Base-by-base conservation (phyloP, 495 filamentous ascomycete species). In the Neurospora tetraspora region DNA sequence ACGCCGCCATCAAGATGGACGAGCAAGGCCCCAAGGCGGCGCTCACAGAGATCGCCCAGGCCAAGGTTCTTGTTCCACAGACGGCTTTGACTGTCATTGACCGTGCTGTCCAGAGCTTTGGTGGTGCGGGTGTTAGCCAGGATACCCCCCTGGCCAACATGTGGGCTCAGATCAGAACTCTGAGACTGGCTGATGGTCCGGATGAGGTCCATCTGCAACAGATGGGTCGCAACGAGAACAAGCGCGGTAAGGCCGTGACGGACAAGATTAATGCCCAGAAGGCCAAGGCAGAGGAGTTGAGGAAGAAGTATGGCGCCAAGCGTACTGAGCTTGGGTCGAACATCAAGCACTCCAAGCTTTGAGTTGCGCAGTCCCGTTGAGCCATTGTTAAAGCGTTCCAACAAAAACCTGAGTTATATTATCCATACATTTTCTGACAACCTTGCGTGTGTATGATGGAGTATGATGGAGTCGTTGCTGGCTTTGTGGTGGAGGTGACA, bases 151-250 rank as follows among this genome's bases (percentile, higher is more conserved):
- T 97, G 70, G 93, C 94, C 34, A 89, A 88, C 76, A 88, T 94
- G 89, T 97, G 94, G 94, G 92, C 94, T 31, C 81, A 88, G 70
- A 91, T 93, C 76, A 85, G 94, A 39, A 97, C 94, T 2, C 79
- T 97, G 75, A 85, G 93, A 71, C 88, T 97, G 77, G 94, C 93
- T 5, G 94, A 97, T 82, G 94, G 94, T 7, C 94, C 94, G 0
- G 94, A 97, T 82, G 94, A 97, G 87, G 94, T 96, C 45, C 94
- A 97, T 82, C 81, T 97, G 80, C 92, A 96, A 83, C 94, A 97
- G 80, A 85, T 97, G 82, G 94, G 93, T 12, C 88, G 88, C 76
- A 89, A 93, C 69, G 94, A 98, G 86, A 96, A 94, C 78, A 90
- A 88, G 82, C 81, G 87, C 47, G 86, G 88, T 45, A 85, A 85